These are phyloP conservation scores for Chaetoscypha palmicola DNA, from an alignment of 2,329 filamentous ascomycete species.

Conservation along the genomic window DNA sequence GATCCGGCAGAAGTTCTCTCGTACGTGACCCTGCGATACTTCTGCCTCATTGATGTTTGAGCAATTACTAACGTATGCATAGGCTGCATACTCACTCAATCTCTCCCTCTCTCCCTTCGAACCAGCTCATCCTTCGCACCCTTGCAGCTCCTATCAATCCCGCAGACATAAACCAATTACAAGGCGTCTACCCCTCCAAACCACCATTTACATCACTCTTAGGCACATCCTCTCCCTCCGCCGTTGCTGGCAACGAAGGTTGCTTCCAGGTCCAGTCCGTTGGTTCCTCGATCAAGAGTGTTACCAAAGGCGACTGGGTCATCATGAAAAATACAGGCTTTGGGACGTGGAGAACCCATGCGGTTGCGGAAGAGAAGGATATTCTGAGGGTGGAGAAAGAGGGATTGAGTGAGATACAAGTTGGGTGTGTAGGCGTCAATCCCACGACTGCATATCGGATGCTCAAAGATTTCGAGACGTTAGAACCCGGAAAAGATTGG, in stretches of 20 bases:
- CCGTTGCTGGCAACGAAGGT: conserved; percentile 83
- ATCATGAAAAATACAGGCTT: conserved; percentile 77
- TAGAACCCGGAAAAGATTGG: conserved; percentile 67
- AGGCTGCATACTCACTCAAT: conserved; percentile 71
- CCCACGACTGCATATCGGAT: conserved; percentile 93
- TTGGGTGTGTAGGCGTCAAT: conserved; percentile 84
- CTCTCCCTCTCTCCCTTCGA: conserved; percentile 60
- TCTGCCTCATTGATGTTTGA: not conserved
- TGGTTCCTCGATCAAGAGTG: conserved; percentile 43
- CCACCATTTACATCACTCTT: conserved; percentile 70
- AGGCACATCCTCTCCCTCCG: conserved; percentile 68
- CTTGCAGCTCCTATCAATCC: conserved; percentile 93
- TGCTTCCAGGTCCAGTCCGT: conserved; percentile 80
- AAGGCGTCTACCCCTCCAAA: conserved; percentile 88
- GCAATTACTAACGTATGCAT: not conserved
- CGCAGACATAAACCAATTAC: conserved; percentile 95
- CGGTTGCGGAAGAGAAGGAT: conserved; percentile 53
- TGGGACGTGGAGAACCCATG: conserved; percentile 93
- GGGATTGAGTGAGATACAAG: conserved; percentile 68
- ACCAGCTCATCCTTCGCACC: conserved; percentile 70
- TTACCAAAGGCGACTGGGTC: conserved; percentile 83
- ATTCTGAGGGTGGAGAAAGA: conserved; percentile 63
- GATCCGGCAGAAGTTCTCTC: conserved; percentile 65
- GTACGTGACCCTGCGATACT: conserved; percentile 34
- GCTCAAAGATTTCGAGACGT: conserved; percentile 65